phyloP scores from a whole-genome alignment of 1,284 basidiomycete species.

The Tranzscheliella williamsii region DNA sequence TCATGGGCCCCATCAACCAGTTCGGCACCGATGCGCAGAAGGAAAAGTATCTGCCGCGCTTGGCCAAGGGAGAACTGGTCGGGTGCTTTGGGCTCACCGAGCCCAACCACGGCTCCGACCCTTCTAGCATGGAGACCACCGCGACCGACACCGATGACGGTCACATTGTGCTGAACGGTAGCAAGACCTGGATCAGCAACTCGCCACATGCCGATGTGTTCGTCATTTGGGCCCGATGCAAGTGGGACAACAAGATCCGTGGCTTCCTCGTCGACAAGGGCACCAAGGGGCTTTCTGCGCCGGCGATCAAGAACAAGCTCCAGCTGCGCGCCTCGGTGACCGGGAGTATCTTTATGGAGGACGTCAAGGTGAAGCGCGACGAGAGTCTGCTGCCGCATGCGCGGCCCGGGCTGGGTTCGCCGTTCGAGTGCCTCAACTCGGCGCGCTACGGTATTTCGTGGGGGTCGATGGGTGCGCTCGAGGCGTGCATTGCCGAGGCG shows the following conservation, averaged over 20 bases:
- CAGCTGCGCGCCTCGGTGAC: constrained; percentile 86
- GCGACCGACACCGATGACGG: constrained; percentile 78
- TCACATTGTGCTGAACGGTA: constrained; percentile 82
- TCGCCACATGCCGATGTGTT: constrained; percentile 72
- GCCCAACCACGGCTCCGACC: constrained; percentile 94
- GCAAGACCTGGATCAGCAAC: constrained; percentile 97
- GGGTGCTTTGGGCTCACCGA: constrained; percentile 96
- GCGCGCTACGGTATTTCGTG: constrained; percentile 54
- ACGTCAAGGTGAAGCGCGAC: constrained; percentile 44
- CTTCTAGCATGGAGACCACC: constrained; percentile 88
- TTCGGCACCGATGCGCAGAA: constrained; percentile 90
- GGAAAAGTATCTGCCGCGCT: constrained; percentile 81
- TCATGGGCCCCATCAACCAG: constrained; percentile 94
- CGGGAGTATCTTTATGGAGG: constrained; percentile 82
- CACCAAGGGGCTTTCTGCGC: constrained; percentile 79
- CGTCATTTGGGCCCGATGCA: constrained; percentile 90
- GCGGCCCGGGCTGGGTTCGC: constrained; percentile 49
- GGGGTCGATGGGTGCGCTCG: constrained; percentile 68
- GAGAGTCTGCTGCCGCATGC: constrained; percentile 47
- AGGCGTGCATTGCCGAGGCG: constrained; percentile 81
- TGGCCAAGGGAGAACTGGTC: constrained; percentile 83
- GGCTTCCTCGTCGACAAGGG: constrained; percentile 94
- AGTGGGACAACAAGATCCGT: constrained; percentile 87
- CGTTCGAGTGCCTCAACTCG: constrained; percentile 56
- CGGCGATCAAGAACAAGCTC: constrained; percentile 89